These are phyloP conservation scores for Symbiodinium natans DNA, from an alignment of 73 alveolate species.

Conservation along the genomic window DNA sequence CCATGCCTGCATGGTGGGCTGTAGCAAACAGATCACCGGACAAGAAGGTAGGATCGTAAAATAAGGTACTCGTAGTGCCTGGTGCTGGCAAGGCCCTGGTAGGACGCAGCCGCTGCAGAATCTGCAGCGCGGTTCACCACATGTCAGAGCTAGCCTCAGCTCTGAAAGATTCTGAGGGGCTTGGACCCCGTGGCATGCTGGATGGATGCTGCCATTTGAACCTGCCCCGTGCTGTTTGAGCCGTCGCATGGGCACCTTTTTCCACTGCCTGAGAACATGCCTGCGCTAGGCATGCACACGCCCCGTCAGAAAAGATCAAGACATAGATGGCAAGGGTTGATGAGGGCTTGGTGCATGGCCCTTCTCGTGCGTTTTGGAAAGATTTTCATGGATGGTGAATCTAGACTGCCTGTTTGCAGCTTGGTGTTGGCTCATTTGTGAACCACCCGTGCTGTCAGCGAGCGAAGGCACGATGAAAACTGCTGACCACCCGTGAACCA, in stretches of 20 bases:
- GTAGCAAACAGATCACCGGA: too few species aligned
- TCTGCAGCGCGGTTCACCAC: background rate
- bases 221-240: background rate
- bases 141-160: background rate
- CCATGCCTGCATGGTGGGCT: too few species aligned
- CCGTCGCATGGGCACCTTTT: background rate
- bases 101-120: background rate
- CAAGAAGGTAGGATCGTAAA: too few species aligned
- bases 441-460: background rate
- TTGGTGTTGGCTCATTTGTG: background rate
- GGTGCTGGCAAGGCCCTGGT: background rate
- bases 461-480: background rate
- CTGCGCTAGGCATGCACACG: too few species aligned
- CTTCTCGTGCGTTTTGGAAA: too few species aligned
- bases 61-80: too few species aligned
- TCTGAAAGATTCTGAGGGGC: background rate
- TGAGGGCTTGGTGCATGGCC: too few species aligned
- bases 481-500: too few species aligned
- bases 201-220: background rate
- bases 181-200: background rate
- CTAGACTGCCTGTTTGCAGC: too few species aligned
- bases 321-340: too few species aligned
- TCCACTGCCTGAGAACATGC: background rate
- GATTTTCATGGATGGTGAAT: too few species aligned
- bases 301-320: too few species aligned